phyloP scores from a whole-genome alignment of 1,284 basidiomycete genomes.

The Stereum hirsutum region DNA sequence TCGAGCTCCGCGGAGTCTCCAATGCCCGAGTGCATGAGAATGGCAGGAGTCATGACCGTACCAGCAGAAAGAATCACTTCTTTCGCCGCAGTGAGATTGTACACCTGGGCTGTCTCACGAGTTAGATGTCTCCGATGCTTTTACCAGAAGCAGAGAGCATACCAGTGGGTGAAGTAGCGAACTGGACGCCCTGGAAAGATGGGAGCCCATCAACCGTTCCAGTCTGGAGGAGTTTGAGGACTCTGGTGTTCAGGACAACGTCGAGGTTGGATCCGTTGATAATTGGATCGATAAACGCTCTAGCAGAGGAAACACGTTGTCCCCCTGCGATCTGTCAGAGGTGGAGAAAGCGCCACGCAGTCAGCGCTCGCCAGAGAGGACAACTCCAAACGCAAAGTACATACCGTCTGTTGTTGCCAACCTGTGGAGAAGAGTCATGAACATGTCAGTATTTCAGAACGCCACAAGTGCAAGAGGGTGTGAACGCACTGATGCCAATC shows the following conservation, averaged over 20 bases:
- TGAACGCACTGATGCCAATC: constrained; percentile 19
- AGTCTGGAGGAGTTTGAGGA: constrained; percentile 25
- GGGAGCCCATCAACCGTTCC: constrained; percentile 10
- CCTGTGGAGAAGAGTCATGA: no score
- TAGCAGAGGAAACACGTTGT: constrained; percentile 24
- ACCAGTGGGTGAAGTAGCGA: constrained; percentile 16
- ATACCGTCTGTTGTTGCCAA: no score
- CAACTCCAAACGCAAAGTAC: neutral
- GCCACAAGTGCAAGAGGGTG: neutral
- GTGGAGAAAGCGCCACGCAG: constrained; percentile 16
- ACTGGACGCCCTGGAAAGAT: constrained; percentile 23
- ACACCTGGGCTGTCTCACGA: constrained; percentile 1
- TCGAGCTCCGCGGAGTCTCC: constrained; percentile 22
- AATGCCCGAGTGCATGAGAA: constrained; percentile 36
- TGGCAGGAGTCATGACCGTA: constrained; percentile 27
- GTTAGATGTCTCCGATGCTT: neutral
- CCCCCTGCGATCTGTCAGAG: constrained; percentile 11
- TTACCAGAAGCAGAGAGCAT: neutral
- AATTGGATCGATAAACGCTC: constrained; percentile 25
- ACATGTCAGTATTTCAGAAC: no score
- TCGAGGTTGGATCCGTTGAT: constrained; percentile 28
- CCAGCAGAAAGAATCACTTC: constrained; percentile 27
- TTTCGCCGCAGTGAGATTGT: constrained; percentile 14
- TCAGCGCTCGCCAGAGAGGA: neutral
- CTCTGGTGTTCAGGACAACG: constrained; percentile 30